Percentiles rank a stretch among this genome's conserved stretches.
These are phyloP conservation scores for Saccharomycopsis sp. DNA, from an alignment of 805 yeast genomes.

Conservation along the genomic window DNA sequence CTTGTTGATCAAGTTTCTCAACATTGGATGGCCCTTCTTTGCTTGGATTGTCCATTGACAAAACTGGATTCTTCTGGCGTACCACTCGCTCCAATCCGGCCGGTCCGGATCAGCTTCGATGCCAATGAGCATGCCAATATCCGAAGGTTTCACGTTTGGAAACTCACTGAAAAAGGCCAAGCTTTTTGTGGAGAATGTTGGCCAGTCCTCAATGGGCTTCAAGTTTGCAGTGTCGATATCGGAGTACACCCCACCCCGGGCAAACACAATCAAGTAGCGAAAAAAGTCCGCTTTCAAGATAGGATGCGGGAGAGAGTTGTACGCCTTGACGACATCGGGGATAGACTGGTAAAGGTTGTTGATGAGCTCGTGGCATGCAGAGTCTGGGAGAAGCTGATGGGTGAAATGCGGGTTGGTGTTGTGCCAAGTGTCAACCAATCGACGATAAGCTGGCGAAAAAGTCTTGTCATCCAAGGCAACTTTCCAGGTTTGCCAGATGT, in stretches of 20 bases:
- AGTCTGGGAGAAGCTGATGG: slow-evolving; percentile 69
- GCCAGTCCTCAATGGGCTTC: slow-evolving; percentile 69
- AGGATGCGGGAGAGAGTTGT: slow-evolving; percentile 62
- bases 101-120: slow-evolving; percentile 97
- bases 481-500: slow-evolving; percentile 95
- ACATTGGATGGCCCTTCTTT: slow-evolving; percentile 84
- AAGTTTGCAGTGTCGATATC: slow-evolving; percentile 81
- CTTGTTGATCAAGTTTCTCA: slow-evolving; percentile 68
- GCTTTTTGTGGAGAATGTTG: slow-evolving; percentile 35
- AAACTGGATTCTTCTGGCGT: slow-evolving; percentile 85
- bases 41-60: slow-evolving; percentile 96
- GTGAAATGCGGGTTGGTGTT: slow-evolving; percentile 51
- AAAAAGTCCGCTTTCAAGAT: slow-evolving; percentile 91
- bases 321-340: slow-evolving; percentile 74
- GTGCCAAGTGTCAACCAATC: slow-evolving; percentile 56
- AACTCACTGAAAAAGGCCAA: slow-evolving; percentile 17
- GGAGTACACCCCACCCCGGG: slow-evolving; percentile 88
- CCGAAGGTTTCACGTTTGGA: slow-evolving; percentile 28
- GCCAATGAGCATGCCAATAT: slow-evolving; percentile 70
- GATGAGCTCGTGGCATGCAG: slow-evolving; percentile 47
- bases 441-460: slow-evolving; percentile 46
- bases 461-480: slow-evolving; percentile 44
- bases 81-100: slow-evolving; percentile 89
- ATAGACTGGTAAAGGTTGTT: slow-evolving; percentile 52
- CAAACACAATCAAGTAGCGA: slow-evolving; percentile 75